These are phyloP conservation scores for Polyporus arcularius DNA, from an alignment of 768 basidiomycete species.

Conservation along the genomic window DNA sequence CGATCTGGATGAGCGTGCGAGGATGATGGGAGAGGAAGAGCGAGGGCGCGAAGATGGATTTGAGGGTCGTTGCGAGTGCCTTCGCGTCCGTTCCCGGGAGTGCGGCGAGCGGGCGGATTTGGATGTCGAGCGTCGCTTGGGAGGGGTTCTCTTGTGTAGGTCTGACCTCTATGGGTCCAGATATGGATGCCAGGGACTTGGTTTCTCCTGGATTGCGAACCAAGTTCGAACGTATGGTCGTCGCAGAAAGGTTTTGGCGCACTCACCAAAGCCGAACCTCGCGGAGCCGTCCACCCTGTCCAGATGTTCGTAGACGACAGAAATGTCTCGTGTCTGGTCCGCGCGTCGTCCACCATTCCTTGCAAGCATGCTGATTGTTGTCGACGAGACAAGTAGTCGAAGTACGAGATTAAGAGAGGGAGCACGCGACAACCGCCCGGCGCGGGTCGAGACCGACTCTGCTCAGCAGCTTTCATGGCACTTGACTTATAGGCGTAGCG, in stretches of 20 bases:
- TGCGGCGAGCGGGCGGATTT: constrained; percentile 66
- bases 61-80: constrained; percentile 53
- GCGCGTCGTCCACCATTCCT: constrained; percentile 36
- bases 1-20: constrained; percentile 75
- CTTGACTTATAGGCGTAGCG: too few relatives aligned
- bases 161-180: constrained; percentile 80
- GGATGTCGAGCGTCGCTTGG: constrained; percentile 74
- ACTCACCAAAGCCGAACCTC: constrained; percentile 63
- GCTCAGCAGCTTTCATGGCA: too few relatives aligned
- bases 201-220: too few relatives aligned
- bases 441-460: too few relatives aligned
- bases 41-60: constrained; percentile 57
- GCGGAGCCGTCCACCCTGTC: constrained; percentile 80
- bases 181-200: constrained; percentile 64
- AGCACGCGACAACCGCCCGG: too few relatives aligned
- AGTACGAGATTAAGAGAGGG: too few relatives aligned
- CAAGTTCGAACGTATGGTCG: too few relatives aligned
- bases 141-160: constrained; percentile 69
- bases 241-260: constrained; percentile 1
- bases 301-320: constrained; percentile 57
- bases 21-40: constrained; percentile 70
- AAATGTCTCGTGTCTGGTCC: constrained; percentile 38
- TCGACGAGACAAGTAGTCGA: too few relatives aligned
- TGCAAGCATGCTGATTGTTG: constrained; percentile 28
- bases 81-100: constrained; percentile 74